phyloP scores from a whole-genome alignment of 225 moss, liverwort and hornwort species.

The Lunularia cruciata region DNA sequence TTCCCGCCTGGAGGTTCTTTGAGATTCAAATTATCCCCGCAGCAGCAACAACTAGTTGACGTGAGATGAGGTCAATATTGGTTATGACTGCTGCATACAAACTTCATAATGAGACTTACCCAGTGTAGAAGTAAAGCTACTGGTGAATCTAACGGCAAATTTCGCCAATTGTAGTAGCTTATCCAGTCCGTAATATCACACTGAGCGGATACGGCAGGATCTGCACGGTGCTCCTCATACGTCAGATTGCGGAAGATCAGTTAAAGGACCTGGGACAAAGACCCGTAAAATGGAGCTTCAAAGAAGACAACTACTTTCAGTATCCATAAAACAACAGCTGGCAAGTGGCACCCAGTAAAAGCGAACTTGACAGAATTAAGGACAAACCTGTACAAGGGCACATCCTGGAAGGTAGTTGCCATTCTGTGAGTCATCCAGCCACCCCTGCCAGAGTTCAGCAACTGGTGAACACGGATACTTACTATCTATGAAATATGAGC shows the following conservation, averaged over 20 bases:
- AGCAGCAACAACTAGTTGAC: too few relatives aligned
- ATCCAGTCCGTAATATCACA: conserved; percentile 49
- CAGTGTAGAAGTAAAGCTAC: conserved; percentile 78
- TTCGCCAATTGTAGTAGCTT: conserved; percentile 72
- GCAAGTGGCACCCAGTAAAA: too few relatives aligned
- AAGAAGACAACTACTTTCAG: too few relatives aligned
- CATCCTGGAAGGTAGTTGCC: conserved; percentile 55
- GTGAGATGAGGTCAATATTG: too few relatives aligned
- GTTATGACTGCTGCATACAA: too few relatives aligned
- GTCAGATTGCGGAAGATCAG: too few relatives aligned
- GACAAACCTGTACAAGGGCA: conserved; percentile 70
- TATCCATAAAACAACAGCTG: too few relatives aligned
- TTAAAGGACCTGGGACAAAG: too few relatives aligned
- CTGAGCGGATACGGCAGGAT: conserved; percentile 26
- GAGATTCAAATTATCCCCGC: too few relatives aligned
- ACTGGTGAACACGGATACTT: not conserved
- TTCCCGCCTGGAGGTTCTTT: too few relatives aligned
- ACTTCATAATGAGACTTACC: conserved; percentile 42
- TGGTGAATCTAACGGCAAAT: conserved; percentile 69
- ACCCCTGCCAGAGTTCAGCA: conserved; percentile 35
- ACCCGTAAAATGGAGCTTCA: too few relatives aligned
- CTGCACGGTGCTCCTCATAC: too few relatives aligned
- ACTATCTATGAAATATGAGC: not conserved
- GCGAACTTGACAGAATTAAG: not conserved
- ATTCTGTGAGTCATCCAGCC: conserved; percentile 34